Conservation (phyloP, 805 yeast genomes). For the Pichia paraexigua region DNA sequence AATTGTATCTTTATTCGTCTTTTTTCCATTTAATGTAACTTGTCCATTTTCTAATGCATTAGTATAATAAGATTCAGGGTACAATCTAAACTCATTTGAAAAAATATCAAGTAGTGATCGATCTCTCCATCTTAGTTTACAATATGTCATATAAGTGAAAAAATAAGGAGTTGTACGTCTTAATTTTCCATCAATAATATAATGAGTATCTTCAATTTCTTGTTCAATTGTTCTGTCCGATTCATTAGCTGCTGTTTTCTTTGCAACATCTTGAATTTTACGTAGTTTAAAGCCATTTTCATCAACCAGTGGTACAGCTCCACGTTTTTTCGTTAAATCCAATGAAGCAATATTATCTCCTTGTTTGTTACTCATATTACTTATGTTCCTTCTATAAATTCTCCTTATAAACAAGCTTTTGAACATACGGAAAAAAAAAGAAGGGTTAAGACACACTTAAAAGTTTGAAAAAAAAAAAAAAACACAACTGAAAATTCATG, state of each 20-base stretch:
- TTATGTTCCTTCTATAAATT: neutral
- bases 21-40: constrained; percentile 62
- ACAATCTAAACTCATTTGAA: constrained; percentile 74
- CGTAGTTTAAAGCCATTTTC: constrained; percentile 40
- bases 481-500: neutral
- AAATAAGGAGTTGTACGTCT: constrained; percentile 78
- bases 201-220: constrained; percentile 53
- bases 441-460: too few species aligned
- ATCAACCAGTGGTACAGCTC: constrained; percentile 23
- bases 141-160: constrained; percentile 83
- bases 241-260: constrained; percentile 33
- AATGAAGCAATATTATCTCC: neutral
- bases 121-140: constrained; percentile 88
- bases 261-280: constrained; percentile 37
- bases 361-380: neutral
- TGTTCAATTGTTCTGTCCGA: constrained; percentile 33
- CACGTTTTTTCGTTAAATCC: constrained; percentile 4
- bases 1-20: constrained; percentile 56
- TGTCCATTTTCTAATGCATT: constrained; percentile 51
- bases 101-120: constrained; percentile 76
- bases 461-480: neutral
- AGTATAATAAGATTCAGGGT: constrained; percentile 57
- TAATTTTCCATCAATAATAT: constrained; percentile 49
- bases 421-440: neutral
- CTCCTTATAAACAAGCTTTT: neutral